Evolutionary conservation across 495 filamentous ascomycete genomes (phyloP).

Genomic region (Aspergillus indologenus): DNA sequence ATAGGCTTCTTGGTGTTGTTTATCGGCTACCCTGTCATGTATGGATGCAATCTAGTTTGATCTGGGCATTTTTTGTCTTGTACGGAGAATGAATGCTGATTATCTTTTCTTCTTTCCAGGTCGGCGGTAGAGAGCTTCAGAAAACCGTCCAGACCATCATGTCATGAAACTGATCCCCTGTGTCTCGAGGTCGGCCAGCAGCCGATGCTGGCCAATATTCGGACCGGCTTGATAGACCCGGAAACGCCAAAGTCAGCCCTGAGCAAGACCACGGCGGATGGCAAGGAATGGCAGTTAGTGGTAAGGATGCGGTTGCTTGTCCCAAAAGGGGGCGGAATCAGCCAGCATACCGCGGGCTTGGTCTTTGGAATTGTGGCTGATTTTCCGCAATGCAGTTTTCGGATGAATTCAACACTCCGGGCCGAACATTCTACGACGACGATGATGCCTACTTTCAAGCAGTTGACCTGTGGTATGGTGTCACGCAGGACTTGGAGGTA

Average conservation of each 20-base stretch:
- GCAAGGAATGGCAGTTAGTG: constrained; percentile 62
- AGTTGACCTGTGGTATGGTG: constrained; percentile 78
- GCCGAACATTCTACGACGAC: constrained; percentile 68
- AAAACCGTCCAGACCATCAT: constrained; percentile 26
- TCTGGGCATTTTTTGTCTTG: background rate
- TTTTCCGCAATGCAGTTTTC: constrained; percentile 53
- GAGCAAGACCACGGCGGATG: constrained; percentile 55
- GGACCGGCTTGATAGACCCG: constrained; percentile 64
- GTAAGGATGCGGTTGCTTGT: constrained; percentile 33
- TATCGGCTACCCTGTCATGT: constrained; percentile 73
- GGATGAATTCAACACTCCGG: constrained; percentile 72
- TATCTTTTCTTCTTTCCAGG: constrained; percentile 31
- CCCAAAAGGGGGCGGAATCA: background rate
- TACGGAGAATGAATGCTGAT: background rate
- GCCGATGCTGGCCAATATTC: constrained; percentile 57
- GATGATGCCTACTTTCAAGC: constrained; percentile 72
- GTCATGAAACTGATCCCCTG: constrained; percentile 42
- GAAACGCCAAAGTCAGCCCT: constrained; percentile 62
- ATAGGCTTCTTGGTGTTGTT: constrained; percentile 65
- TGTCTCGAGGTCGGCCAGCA: constrained; percentile 59
- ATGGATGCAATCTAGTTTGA: constrained; percentile 26
- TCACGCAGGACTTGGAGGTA: constrained; percentile 70
- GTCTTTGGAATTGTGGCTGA: background rate
- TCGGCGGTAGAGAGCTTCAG: constrained; percentile 50
- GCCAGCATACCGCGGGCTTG: background rate